Percentiles rank a stretch among this genome's conserved stretches.
Conservation (phyloP, 768 basidiomycete species). For the Lactarius quietus region DNA sequence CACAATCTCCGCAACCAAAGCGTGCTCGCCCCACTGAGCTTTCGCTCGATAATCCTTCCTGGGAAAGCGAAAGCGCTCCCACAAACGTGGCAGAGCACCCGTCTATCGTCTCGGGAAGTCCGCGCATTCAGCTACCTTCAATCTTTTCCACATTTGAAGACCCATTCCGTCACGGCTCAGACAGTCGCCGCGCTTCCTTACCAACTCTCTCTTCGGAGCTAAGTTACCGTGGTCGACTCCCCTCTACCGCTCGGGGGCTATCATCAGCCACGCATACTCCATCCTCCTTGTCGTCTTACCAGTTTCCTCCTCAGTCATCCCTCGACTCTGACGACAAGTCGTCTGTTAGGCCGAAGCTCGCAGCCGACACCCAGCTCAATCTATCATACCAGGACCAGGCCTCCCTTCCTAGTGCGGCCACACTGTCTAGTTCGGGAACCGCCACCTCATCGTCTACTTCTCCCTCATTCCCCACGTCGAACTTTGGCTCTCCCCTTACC, state of each 20-base stretch:
- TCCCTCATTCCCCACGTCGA: slow-evolving; percentile 24
- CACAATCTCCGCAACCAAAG: slow-evolving; percentile 41
- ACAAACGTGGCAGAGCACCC: slow-evolving; percentile 34
- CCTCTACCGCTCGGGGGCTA: slow-evolving; percentile 44
- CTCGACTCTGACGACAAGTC: slow-evolving; percentile 39
- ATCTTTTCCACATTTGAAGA: slow-evolving; percentile 71
- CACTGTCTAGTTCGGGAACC: slow-evolving; percentile 24
- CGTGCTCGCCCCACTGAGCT: slow-evolving; percentile 38
- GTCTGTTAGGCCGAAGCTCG: slow-evolving; percentile 44
- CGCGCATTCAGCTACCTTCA: slow-evolving; percentile 67
- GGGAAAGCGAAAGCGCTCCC: slow-evolving; percentile 27
- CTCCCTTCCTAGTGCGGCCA: slow-evolving; percentile 49
- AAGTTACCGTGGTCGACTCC: slow-evolving; percentile 48
- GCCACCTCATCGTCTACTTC: slow-evolving; percentile 26
- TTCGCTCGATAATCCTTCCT: slow-evolving; percentile 30
- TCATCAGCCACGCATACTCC: slow-evolving; percentile 23
- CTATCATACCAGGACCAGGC: slow-evolving; percentile 47
- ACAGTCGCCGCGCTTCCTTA: slow-evolving; percentile 59
- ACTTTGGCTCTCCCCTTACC: slow-evolving; percentile 48
- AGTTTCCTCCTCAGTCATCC: slow-evolving; percentile 55
- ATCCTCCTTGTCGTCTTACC: slow-evolving; percentile 40
- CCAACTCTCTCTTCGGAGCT: slow-evolving; percentile 54
- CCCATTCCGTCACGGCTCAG: slow-evolving; percentile 41
- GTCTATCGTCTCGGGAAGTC: slow-evolving; percentile 42
- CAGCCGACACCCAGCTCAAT: slow-evolving; percentile 46